These are phyloP conservation scores for Elongisporangium undulatum DNA, from an alignment of 352 stramenopile genomes.

Conservation along the genomic window DNA sequence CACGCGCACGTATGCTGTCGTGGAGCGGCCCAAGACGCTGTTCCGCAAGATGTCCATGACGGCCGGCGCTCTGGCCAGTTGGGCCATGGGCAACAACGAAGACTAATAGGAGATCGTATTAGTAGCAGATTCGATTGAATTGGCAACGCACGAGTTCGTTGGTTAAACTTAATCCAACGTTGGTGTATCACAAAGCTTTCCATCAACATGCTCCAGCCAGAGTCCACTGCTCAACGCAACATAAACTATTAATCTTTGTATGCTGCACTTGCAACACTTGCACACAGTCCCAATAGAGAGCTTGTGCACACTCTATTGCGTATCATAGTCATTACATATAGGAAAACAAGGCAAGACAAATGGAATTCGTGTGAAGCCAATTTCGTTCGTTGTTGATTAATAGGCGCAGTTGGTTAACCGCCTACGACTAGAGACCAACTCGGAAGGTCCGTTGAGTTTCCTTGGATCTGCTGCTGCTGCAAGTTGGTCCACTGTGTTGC, in stretches of 20 bases:
- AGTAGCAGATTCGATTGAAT: too few species aligned
- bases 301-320: too few species aligned
- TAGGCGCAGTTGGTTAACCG: background rate
- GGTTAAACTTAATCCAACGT: too few species aligned
- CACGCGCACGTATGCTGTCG: constrained; percentile 26
- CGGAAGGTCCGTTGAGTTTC: background rate
- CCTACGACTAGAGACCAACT: background rate
- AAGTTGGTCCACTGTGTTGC: background rate
- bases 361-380: background rate
- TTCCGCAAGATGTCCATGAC: constrained; percentile 23
- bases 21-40: constrained; percentile 17
- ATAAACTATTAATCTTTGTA: too few species aligned
- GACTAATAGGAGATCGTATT: background rate
- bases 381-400: background rate
- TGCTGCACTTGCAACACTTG: too few species aligned
- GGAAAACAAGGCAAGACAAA: too few species aligned
- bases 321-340: too few species aligned
- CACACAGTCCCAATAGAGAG: too few species aligned
- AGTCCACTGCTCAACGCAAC: too few species aligned
- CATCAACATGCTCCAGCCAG: too few species aligned
- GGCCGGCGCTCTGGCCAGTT: constrained; percentile 21
- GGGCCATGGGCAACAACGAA: constrained; percentile 11
- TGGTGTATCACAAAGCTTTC: too few species aligned
- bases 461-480: background rate
- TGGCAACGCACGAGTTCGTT: too few species aligned